Conservation (phyloP, 2,329 filamentous ascomycete genomes). For the Graphilbum fragrans region DNA sequence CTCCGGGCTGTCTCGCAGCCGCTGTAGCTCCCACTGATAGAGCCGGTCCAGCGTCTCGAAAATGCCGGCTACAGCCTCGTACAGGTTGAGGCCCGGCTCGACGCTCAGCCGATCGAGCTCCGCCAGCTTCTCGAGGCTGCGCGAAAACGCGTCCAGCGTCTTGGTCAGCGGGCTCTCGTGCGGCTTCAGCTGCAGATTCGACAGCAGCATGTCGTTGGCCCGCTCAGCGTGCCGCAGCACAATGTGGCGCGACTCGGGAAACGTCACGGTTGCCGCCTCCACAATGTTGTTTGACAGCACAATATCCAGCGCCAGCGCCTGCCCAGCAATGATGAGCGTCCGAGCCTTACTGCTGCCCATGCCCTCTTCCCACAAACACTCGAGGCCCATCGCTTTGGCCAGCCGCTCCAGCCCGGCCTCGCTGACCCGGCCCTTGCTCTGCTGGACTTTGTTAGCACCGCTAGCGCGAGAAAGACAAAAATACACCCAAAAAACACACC, state of each 20-base stretch:
- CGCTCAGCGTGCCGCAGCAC: constrained; percentile 48
- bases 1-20: constrained; percentile 35
- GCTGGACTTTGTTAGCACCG: constrained; percentile 20
- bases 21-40: constrained; percentile 57
- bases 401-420: constrained; percentile 64
- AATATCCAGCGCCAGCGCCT: constrained; percentile 48
- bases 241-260: constrained; percentile 45
- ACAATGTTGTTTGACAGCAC: constrained; percentile 50
- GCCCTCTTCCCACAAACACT: constrained; percentile 46
- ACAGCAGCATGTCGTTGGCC: constrained; percentile 53
- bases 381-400: constrained; percentile 53
- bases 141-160: constrained; percentile 56
- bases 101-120: constrained; percentile 60
- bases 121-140: constrained; percentile 59
- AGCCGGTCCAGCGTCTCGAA: constrained; percentile 58
- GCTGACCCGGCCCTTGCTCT: constrained; percentile 52
- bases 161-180: constrained; percentile 56
- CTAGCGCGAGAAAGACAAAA: constrained; percentile 14
- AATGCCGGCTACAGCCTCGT: constrained; percentile 64
- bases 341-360: constrained; percentile 35
- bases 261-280: constrained; percentile 48
- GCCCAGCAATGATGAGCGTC: constrained; percentile 50
- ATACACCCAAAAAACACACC: constrained; percentile 12
- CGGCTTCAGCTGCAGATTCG: constrained; percentile 48
- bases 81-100: constrained; percentile 57